A percentile compares a stretch with the other conserved stretches of the same genome.
Conservation (phyloP, 176 grass and related monocot genomes). For the Bromus sterilis region DNA sequence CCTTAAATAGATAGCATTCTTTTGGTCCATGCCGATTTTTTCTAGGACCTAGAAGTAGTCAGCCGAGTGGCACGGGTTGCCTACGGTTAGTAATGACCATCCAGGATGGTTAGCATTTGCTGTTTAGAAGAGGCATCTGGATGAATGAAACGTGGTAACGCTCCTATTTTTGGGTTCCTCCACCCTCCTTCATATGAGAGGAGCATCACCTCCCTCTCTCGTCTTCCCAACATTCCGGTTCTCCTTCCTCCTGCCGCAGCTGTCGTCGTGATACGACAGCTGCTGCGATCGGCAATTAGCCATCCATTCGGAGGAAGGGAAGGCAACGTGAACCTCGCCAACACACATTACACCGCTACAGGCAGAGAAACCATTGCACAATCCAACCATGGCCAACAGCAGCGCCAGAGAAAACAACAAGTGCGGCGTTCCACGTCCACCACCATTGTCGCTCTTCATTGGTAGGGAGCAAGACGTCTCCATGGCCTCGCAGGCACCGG, state of each 20-base stretch:
- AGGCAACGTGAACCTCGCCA: constrained; percentile 9
- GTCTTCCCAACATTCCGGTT: constrained; percentile 21
- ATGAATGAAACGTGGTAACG: background rate
- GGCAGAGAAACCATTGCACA: background rate
- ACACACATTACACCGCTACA: constrained; percentile 6
- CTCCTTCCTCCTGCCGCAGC: constrained; percentile 30
- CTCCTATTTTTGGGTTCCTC: constrained; percentile 30
- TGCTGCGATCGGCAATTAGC: constrained; percentile 7
- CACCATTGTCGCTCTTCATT: constrained; percentile 26
- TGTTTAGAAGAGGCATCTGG: background rate
- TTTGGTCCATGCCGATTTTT: background rate
- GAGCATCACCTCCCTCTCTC: background rate
- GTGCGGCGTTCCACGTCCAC: constrained; percentile 20
- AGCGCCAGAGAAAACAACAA: constrained; percentile 22
- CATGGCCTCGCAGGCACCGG: background rate
- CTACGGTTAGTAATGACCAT: background rate
- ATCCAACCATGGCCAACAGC: constrained; percentile 10
- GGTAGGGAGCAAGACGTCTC: constrained; percentile 1
- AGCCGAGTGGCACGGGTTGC: background rate
- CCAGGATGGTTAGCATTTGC: constrained; percentile 15
- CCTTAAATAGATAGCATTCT: background rate
- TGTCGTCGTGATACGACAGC: constrained; percentile 14
- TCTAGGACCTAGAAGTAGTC: constrained; percentile 5
- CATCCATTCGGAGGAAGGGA: constrained; percentile 6
- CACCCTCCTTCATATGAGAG: constrained; percentile 23